phyloP scores from a whole-genome alignment of 257 asterid genomes.

The Solanum lignicaule region DNA sequence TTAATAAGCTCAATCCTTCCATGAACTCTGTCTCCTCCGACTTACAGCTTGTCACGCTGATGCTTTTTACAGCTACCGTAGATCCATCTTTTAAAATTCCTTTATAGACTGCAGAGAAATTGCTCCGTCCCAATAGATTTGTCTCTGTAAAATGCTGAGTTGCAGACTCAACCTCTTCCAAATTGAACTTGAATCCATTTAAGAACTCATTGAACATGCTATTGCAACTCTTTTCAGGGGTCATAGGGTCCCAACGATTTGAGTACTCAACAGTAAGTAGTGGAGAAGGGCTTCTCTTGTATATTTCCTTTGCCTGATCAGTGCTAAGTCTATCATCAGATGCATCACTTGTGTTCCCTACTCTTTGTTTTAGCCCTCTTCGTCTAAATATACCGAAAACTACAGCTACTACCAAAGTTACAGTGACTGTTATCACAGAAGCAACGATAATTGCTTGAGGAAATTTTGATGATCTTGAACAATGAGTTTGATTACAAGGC shows the following conservation, averaged over 20 bases:
- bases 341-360: constrained; percentile 46
- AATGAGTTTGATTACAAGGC: constrained; percentile 38
- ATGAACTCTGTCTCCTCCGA: constrained; percentile 67
- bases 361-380: constrained; percentile 55
- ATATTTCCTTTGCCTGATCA: constrained; percentile 30
- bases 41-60: constrained; percentile 67
- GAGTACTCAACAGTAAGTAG: constrained; percentile 39
- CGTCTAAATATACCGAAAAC: constrained; percentile 20
- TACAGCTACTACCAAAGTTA: constrained; percentile 20
- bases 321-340: constrained; percentile 37
- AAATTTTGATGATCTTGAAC: constrained; percentile 49
- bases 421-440: constrained; percentile 26
- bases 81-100: constrained; percentile 84
- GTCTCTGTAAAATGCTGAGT: constrained; percentile 82
- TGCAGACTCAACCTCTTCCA: constrained; percentile 91
- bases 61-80: constrained; percentile 58
- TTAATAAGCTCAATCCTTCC: constrained; percentile 65
- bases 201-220: constrained; percentile 23
- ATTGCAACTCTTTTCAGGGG: constrained; percentile 21
- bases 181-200: constrained; percentile 43
- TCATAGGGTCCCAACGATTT: constrained; percentile 36
- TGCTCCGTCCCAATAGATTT: constrained; percentile 72
- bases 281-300: constrained; percentile 50
- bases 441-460: constrained; percentile 39
- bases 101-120: constrained; percentile 61